Evolutionary conservation across 495 filamentous ascomycete species (phyloP).

Genomic region (Aspergillus hancockii): DNA sequence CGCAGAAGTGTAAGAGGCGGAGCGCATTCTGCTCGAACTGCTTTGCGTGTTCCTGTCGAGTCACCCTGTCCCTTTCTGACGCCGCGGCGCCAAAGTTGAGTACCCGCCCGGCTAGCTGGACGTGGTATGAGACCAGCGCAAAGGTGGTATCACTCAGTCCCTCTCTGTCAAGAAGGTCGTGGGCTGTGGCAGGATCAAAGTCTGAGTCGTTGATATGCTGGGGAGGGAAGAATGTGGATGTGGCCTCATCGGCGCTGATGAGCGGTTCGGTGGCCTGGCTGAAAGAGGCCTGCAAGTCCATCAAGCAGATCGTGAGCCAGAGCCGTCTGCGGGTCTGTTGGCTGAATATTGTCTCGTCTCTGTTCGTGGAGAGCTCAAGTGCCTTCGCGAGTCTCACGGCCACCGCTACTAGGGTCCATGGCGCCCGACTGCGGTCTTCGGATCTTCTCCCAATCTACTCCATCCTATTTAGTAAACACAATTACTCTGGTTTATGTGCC

Average conservation of each 20-base stretch:
- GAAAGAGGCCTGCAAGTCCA: conserved; percentile 9
- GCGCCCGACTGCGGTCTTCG: neutral
- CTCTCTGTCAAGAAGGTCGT: neutral
- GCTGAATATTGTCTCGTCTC: neutral
- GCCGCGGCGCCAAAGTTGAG: neutral
- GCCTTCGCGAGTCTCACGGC: conserved; percentile 4
- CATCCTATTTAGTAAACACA: neutral
- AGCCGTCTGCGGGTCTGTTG: conserved; percentile 11
- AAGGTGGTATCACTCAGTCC: conserved; percentile 8
- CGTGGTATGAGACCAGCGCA: conserved; percentile 2
- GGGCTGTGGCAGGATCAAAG: neutral
- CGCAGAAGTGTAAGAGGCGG: conserved; percentile 10
- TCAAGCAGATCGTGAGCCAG: conserved; percentile 9
- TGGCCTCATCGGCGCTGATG: conserved; percentile 1
- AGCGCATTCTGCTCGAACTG: conserved; percentile 6
- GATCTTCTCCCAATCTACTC: conserved; percentile 3
- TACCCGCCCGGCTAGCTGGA: conserved; percentile 1
- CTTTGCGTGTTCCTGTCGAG: neutral
- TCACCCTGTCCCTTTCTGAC: neutral
- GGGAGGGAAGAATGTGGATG: neutral
- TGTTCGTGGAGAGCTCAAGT: neutral
- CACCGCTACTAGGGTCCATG: conserved; percentile 9
- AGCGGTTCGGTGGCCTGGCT: conserved; percentile 2
- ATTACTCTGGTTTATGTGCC: neutral
- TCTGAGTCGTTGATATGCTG: conserved; percentile 11